Base-by-base conservation (phyloP, 2,329 filamentous ascomycete genomes). In the Trichoderma simmonsii region DNA sequence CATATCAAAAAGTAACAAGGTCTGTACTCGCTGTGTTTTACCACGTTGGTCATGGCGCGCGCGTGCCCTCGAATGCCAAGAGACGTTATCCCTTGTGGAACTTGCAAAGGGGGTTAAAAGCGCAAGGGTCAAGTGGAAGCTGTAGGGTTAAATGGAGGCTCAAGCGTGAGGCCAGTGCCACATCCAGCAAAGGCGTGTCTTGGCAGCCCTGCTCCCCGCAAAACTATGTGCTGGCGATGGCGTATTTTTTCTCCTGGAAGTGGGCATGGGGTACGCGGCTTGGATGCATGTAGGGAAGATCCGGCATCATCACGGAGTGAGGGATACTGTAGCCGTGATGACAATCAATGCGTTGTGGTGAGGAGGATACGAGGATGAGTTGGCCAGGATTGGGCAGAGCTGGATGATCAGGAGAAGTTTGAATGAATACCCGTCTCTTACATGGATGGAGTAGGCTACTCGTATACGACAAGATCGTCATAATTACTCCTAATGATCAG, bases 181-280 rank as follows among this genome's bases (percentile, higher is more conserved):
- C n/a, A 51, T 63, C 12, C 6, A 51, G 61, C 6, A 48, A 64
- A 15, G 36, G 26, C 61, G n/a, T 11, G 28, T 54, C 62, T 65
- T 65, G 62, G 62, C 28, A 65, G 62, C 39, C 62, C 39, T 64
- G 30, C 62, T 64, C 62, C 62, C 39, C 62, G 39, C 39, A 54
- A 32, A 65, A 34, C 26, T 24, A 21, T 30, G 62, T 30, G 36
- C 26, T 21, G n/a, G 36, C 14, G n/a, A 54, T 54, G 61, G 61
- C 61, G 39, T 26, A 15, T 26, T 30, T 51, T 28, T 48, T 48
- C 21, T 30, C 36, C 61, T 30, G 9, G 18, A 28, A 30, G 61
- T 43, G 8, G 48, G 18, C 61, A 64, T 64, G 61, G 39, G 61
- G 18, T 30, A 64, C 61, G 61, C 61, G 61, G 61, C 61, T 43